Conservation (phyloP, 768 basidiomycete species). For the Pulveroboletus sp. region DNA sequence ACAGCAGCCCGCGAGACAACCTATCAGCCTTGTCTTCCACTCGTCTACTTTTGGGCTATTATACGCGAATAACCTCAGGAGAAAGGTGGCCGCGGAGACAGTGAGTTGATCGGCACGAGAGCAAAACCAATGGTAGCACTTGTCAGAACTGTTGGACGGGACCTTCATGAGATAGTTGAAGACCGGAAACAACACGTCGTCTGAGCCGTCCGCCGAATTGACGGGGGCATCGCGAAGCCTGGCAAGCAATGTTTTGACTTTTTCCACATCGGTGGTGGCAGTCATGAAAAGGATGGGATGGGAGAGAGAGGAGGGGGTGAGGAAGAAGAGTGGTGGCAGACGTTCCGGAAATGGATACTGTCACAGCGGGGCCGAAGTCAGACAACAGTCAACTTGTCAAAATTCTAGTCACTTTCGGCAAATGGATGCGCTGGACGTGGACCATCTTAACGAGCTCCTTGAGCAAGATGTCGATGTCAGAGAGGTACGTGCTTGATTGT, state of each 20-base stretch:
- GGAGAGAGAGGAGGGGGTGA: neutral
- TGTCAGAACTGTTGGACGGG: slow-evolving; percentile 35
- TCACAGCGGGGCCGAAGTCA: neutral
- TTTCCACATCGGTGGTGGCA: slow-evolving; percentile 23
- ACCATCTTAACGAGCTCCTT: slow-evolving; percentile 55
- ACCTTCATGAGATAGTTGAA: slow-evolving; percentile 54
- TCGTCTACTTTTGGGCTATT: slow-evolving; percentile 50
- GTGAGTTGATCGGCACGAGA: slow-evolving; percentile 52
- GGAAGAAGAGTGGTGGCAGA: neutral
- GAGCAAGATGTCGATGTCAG: slow-evolving; percentile 61
- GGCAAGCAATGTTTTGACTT: slow-evolving; percentile 50
- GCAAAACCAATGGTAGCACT: slow-evolving; percentile 80
- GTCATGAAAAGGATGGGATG: slow-evolving; percentile 21
- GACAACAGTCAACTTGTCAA: slow-evolving; percentile 5
- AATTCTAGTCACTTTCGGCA: no score
- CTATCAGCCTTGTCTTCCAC: slow-evolving; percentile 60
- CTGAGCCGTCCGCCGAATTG: slow-evolving; percentile 46
- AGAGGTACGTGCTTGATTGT: slow-evolving; percentile 46
- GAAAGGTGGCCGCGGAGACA: slow-evolving; percentile 71
- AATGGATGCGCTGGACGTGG: slow-evolving; percentile 59
- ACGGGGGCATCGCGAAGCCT: slow-evolving; percentile 58
- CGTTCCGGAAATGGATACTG: slow-evolving; percentile 14
- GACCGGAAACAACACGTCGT: slow-evolving; percentile 46
- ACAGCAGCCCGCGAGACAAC: slow-evolving; percentile 60
- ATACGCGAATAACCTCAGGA: slow-evolving; percentile 82